Conservation (phyloP, 495 filamentous ascomycete species). For the Aspergillus bertholletiae region DNA sequence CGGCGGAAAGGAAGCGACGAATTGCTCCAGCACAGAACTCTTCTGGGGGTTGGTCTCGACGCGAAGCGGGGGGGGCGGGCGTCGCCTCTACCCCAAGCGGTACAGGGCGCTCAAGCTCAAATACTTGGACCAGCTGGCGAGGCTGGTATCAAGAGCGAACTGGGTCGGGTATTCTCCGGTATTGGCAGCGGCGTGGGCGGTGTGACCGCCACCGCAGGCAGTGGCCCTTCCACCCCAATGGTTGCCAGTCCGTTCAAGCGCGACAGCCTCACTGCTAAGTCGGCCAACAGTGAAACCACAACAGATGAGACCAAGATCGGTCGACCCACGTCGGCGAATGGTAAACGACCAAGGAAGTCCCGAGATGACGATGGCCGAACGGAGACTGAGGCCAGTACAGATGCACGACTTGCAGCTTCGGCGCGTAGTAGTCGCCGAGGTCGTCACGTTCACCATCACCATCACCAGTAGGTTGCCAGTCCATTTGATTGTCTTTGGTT, state of each 20-base stretch:
- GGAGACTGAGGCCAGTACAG: conserved; percentile 58
- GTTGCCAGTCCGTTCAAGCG: conserved; percentile 53
- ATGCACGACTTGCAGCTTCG: conserved; percentile 55
- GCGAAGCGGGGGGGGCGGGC: conserved; percentile 46
- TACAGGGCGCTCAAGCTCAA: conserved; percentile 84
- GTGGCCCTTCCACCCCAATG: conserved; percentile 54
- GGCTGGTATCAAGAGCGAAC: conserved; percentile 84
- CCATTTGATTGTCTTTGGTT: background rate
- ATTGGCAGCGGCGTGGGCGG: conserved; percentile 81
- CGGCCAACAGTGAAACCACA: conserved; percentile 31
- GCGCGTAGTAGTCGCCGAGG: conserved; percentile 53
- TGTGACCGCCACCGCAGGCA: conserved; percentile 49
- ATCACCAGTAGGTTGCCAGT: conserved; percentile 53
- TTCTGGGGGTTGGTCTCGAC: conserved; percentile 43
- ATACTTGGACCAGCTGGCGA: conserved; percentile 70
- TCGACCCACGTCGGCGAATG: conserved; percentile 51
- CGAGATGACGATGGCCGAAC: conserved; percentile 54
- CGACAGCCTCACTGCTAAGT: conserved; percentile 34
- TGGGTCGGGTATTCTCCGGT: conserved; percentile 87
- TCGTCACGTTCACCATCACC: conserved; percentile 53
- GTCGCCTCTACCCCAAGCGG: conserved; percentile 88
- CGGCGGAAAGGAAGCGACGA: conserved; percentile 59
- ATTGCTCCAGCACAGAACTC: conserved; percentile 39
- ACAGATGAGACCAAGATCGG: conserved; percentile 33
- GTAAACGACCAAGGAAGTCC: conserved; percentile 51